phyloP scores from a whole-genome alignment of 106 monocot genomes.

The Posidonia australis region DNA sequence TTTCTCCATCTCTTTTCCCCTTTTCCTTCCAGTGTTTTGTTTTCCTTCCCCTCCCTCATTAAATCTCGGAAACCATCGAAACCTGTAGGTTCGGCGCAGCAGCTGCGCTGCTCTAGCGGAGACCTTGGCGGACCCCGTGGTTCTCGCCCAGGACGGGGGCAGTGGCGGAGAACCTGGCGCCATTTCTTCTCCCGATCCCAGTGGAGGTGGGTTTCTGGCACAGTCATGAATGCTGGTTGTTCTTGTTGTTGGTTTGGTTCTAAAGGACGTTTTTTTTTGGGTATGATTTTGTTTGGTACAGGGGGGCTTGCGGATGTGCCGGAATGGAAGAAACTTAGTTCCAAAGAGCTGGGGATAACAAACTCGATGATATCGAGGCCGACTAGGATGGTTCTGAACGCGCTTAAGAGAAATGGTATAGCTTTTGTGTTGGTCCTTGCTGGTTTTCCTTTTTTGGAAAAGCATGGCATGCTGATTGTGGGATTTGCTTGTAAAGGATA shows the following conservation, averaged over 20 bases:
- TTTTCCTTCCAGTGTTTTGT: not conserved
- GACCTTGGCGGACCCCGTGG: conserved; percentile 12
- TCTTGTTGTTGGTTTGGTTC: conserved; percentile 1
- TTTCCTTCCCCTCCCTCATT: not conserved
- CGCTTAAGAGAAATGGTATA: conserved; percentile 74
- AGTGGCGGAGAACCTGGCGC: not conserved
- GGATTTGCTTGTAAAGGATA: no score
- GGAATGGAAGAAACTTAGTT: conserved; percentile 55
- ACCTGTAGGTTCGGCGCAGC: conserved; percentile 14
- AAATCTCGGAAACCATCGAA: not conserved
- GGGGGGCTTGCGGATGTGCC: conserved; percentile 5
- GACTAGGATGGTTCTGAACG: conserved; percentile 52
- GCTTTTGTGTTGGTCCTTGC: no score
- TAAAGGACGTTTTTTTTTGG: not conserved
- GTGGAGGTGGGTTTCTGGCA: not conserved
- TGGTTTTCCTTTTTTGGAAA: not conserved
- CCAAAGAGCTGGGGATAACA: conserved; percentile 73
- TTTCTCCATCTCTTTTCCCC: not conserved
- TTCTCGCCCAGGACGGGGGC: not conserved
- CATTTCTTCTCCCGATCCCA: not conserved
- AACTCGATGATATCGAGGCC: conserved; percentile 64
- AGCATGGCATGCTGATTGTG: no score
- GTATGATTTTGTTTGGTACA: conserved; percentile 9
- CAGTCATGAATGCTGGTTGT: not conserved
- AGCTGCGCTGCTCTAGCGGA: conserved; percentile 23